Conservation (phyloP, 805 yeast genomes). For the Hanseniaspora lindneri region DNA sequence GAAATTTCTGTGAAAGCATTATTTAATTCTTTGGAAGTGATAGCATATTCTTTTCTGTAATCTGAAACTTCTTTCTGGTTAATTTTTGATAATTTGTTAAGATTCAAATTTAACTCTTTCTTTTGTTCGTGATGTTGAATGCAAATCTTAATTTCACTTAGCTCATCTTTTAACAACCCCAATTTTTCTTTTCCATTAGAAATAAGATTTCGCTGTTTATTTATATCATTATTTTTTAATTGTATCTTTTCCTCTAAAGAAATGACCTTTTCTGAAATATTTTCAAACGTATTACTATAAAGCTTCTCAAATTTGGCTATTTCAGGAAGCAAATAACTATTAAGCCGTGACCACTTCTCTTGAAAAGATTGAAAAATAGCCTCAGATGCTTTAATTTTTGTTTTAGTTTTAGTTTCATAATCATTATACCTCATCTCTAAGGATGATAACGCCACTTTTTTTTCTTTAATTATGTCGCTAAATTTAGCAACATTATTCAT, state of each 20-base stretch:
- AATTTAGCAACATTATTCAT: too few relatives aligned
- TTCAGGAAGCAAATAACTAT: conserved; percentile 14
- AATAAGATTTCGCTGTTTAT: conserved; percentile 24
- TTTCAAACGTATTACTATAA: conserved; percentile 19
- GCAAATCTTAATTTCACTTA: conserved; percentile 34
- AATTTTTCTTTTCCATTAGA: conserved; percentile 33
- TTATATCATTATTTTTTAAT: conserved; percentile 17
- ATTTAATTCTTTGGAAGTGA: conserved; percentile 40
- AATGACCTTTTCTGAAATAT: conserved; percentile 21
- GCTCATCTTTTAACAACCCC: conserved; percentile 47
- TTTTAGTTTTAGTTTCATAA: too few relatives aligned
- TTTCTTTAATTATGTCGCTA: background rate
- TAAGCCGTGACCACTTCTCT: conserved; percentile 1
- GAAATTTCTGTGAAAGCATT: conserved; percentile 43
- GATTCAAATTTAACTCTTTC: conserved; percentile 42
- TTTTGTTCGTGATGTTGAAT: conserved; percentile 39
- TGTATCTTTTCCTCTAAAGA: background rate
- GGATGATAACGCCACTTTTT: too few relatives aligned
- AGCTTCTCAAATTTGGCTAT: conserved; percentile 18
- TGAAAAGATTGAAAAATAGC: background rate
- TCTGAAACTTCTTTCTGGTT: conserved; percentile 48
- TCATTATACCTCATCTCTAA: too few relatives aligned
- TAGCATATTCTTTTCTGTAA: conserved; percentile 50
- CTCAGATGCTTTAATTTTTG: conserved; percentile 18
- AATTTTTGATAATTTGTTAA: conserved; percentile 34